These are phyloP conservation scores for Emergomyces orientalis DNA, from an alignment of 2,329 filamentous ascomycete genomes.

Conservation along the genomic window DNA sequence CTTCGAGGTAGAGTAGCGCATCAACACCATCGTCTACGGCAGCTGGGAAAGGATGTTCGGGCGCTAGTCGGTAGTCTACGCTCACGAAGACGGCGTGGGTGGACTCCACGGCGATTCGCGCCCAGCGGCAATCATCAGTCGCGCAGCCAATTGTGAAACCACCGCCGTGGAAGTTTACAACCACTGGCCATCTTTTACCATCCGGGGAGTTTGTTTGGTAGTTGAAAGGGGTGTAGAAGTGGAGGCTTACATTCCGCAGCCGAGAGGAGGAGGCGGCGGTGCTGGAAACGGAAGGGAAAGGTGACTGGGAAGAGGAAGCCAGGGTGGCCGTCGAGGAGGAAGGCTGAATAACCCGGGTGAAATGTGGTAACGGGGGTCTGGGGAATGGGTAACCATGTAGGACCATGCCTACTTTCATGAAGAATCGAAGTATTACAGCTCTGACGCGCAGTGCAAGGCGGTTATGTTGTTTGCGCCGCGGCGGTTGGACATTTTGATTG, in stretches of 20 bases:
- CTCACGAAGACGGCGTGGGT: conserved; percentile 50
- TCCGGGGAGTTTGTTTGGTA: conserved; percentile 28
- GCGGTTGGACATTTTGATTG: neutral
- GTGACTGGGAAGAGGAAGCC: conserved; percentile 23
- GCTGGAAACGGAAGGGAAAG: conserved; percentile 19
- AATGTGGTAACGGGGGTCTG: conserved; percentile 48
- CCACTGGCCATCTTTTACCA: conserved; percentile 44
- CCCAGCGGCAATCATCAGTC: conserved; percentile 54
- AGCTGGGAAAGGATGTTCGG: conserved; percentile 53
- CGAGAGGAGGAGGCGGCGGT: conserved; percentile 19
- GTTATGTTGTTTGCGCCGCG: neutral
- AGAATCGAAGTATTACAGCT: conserved; percentile 56
- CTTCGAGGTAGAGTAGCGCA: conserved; percentile 49
- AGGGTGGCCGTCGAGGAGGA: conserved; percentile 23
- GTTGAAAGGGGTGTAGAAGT: conserved; percentile 51
- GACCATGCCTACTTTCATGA: conserved; percentile 61
- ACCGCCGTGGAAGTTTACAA: conserved; percentile 57
- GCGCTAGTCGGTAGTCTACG: conserved; percentile 53
- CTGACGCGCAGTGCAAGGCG: conserved; percentile 54
- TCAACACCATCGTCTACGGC: conserved; percentile 57
- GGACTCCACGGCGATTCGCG: conserved; percentile 45
- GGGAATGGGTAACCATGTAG: conserved; percentile 55
- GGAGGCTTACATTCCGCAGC: conserved; percentile 29
- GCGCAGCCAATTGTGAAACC: conserved; percentile 53
- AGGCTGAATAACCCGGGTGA: conserved; percentile 37